A percentile compares a stretch with the other conserved stretches of the same genome.
phyloP scores from a whole-genome alignment of 208 protist genomes.

The Leishmania arabica region DNA sequence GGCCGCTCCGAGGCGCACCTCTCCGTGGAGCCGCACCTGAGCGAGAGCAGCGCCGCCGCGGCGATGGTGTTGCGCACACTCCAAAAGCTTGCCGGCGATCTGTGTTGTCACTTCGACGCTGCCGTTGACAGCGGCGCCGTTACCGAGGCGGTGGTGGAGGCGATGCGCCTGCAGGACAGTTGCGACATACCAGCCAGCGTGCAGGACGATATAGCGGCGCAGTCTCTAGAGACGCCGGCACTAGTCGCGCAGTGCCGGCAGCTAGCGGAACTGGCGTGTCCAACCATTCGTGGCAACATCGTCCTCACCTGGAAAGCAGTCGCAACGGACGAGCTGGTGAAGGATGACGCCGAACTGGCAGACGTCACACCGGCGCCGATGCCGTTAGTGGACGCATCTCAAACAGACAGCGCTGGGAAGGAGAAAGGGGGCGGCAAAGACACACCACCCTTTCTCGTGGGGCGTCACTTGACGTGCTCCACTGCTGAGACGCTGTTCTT shows the following conservation, averaged over 20 bases:
- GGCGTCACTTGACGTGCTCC: constrained; percentile 68
- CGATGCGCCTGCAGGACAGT: constrained; percentile 11
- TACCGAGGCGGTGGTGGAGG: constrained; percentile 4
- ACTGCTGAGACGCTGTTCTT: constrained; percentile 65
- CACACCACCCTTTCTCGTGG: constrained; percentile 29
- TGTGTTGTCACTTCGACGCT: constrained; percentile 47
- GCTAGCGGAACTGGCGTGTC: constrained; percentile 35
- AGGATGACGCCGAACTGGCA: constrained; percentile 20
- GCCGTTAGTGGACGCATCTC: neutral
- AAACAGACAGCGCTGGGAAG: neutral
- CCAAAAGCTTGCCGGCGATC: constrained; percentile 54
- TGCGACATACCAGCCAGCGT: constrained; percentile 3
- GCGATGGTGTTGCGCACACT: constrained; percentile 59
- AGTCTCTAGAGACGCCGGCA: constrained; percentile 20
- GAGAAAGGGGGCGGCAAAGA: neutral
- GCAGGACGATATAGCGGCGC: constrained; percentile 21
- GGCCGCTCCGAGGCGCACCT: constrained; percentile 22
- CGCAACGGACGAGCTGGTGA: constrained; percentile 34
- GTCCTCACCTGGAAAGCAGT: constrained; percentile 35
- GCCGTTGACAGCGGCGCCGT: constrained; percentile 14
- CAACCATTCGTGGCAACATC: constrained; percentile 38
- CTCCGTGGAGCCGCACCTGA: constrained; percentile 52
- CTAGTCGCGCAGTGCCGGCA: constrained; percentile 45
- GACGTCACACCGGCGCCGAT: constrained; percentile 2
- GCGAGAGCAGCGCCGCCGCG: constrained; percentile 31